A percentile compares a stretch with the other conserved stretches of the same genome.
These are phyloP conservation scores for Cladophialophora yegresii DNA, from an alignment of 2,329 filamentous ascomycete species.

Conservation along the genomic window DNA sequence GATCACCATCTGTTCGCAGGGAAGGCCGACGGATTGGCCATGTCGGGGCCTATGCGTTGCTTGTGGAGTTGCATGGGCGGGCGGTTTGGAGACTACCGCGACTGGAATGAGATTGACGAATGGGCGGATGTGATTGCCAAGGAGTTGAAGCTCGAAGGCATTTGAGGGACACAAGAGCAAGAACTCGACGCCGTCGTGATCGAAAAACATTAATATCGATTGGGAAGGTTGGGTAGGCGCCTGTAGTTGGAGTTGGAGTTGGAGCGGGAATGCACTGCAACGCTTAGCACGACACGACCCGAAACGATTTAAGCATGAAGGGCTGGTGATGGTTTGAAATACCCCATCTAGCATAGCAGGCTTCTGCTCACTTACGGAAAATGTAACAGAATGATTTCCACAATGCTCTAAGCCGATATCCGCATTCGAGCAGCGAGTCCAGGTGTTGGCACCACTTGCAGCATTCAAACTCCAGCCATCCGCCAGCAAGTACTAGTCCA, in stretches of 20 bases:
- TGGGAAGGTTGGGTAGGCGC: neutral
- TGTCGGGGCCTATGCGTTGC: slow-evolving; percentile 11
- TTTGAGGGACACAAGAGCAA: slow-evolving; percentile 4
- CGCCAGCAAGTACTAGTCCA: neutral
- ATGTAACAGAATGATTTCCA: neutral
- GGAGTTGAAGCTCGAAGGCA: slow-evolving; percentile 21
- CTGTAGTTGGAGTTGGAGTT: neutral
- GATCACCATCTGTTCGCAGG: slow-evolving; percentile 31
- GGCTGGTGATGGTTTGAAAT: slow-evolving; percentile 20
- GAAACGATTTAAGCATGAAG: too few relatives aligned
- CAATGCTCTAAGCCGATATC: neutral
- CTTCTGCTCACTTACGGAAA: neutral
- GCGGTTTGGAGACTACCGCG: slow-evolving; percentile 26
- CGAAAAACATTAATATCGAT: neutral
- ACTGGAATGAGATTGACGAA: slow-evolving; percentile 30
- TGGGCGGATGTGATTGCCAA: slow-evolving; percentile 30
- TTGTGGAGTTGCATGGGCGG: slow-evolving; percentile 31
- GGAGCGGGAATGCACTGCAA: neutral
- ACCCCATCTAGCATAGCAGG: slow-evolving; percentile 37
- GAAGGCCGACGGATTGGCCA: slow-evolving; percentile 23
- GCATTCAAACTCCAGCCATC: neutral
- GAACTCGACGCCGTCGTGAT: neutral
- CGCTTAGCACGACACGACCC: slow-evolving; percentile 3
- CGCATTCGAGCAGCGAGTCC: neutral
- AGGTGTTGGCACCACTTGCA: neutral